A percentile compares a stretch with the other conserved stretches of the same genome.
phyloP scores from a whole-genome alignment of 495 filamentous ascomycete genomes.

The Neurospora sp. region DNA sequence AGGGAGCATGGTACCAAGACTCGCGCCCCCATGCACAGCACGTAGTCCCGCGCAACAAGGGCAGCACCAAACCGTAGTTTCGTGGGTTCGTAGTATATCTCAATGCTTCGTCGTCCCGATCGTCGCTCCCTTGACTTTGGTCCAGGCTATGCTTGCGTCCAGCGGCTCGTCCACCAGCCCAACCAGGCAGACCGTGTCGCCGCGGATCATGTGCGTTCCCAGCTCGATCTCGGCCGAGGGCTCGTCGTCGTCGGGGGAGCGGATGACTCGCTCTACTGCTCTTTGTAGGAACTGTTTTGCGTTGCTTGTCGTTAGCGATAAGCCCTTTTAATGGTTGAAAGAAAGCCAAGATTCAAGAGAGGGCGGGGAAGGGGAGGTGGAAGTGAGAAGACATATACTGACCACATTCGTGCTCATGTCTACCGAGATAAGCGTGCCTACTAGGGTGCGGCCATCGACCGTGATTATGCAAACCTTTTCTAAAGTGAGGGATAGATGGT shows the following conservation, averaged over 20 bases:
- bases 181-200: slow-evolving; percentile 88
- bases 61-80: background rate
- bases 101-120: slow-evolving; percentile 72
- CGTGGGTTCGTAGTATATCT: background rate
- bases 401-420: slow-evolving; percentile 90
- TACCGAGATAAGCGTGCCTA: slow-evolving; percentile 73
- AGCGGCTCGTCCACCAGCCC: slow-evolving; percentile 83
- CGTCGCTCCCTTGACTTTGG: slow-evolving; percentile 72
- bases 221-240: slow-evolving; percentile 71
- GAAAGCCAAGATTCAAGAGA: background rate
- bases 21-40: background rate
- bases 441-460: slow-evolving; percentile 80
- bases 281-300: slow-evolving; percentile 53
- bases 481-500: slow-evolving; percentile 20
- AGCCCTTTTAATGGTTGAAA: background rate
- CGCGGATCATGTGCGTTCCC: slow-evolving; percentile 84
- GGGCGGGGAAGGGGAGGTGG: background rate
- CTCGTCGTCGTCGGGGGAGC: slow-evolving; percentile 69
- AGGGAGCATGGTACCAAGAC: background rate
- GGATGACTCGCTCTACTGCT: slow-evolving; percentile 84
- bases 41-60: background rate
- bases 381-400: slow-evolving; percentile 2
- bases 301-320: background rate
- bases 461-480: slow-evolving; percentile 90
- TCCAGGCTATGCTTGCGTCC: slow-evolving; percentile 84